Base-by-base conservation (phyloP, 23 red algal species). In the Gracilaria vermiculophylla region DNA sequence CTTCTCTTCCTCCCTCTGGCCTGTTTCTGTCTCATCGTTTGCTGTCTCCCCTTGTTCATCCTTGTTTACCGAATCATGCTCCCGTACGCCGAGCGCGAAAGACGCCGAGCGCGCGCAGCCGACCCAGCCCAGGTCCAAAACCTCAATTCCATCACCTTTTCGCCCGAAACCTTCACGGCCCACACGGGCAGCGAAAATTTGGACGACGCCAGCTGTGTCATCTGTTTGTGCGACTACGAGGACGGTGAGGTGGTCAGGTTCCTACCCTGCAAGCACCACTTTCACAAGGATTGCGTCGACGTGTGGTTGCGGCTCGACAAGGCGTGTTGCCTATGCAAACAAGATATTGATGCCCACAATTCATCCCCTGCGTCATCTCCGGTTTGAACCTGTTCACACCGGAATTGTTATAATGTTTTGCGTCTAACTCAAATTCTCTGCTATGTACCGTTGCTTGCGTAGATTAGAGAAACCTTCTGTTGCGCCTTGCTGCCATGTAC, bases 251-350 rank as follows among this genome's bases (percentile, higher is more conserved):
- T 48, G 23, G 62, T 97, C 12, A 60, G 75, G 20, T 85, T 86
- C 25, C 76, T 99, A 66, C 91, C 94, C 10, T 95, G 87, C 80
- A 81, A 88, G 31, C 97, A 99, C 60, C 93, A 95, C 78, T 95
- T 86, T 82, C 97, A 99, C 89, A 70, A 87, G 35, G 55, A 89
- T 48, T 99, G 97, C 65, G 87, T 99, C 25, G 89, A 94, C 50
- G 81, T 95, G 57, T 99, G 97, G 97, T 57, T 99, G 28, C 80
- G 74, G 34, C 51, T 94, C 37, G 97, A 99, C 85, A 99, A 99
- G 65, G 89, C 85, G 28, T 98, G 96, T 74, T 94, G 92, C 52
- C 96, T 94, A 32, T 98, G 96, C 64, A 94, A 94, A 45, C 86
- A 86, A 49, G 96, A 98, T 69, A 94, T 98, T 61, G 96, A 98